A percentile compares a stretch with the other conserved stretches of the same genome.
Evolutionary conservation across 2,329 filamentous ascomycete species (phyloP).

Genomic region (Aschersonia sp.): DNA sequence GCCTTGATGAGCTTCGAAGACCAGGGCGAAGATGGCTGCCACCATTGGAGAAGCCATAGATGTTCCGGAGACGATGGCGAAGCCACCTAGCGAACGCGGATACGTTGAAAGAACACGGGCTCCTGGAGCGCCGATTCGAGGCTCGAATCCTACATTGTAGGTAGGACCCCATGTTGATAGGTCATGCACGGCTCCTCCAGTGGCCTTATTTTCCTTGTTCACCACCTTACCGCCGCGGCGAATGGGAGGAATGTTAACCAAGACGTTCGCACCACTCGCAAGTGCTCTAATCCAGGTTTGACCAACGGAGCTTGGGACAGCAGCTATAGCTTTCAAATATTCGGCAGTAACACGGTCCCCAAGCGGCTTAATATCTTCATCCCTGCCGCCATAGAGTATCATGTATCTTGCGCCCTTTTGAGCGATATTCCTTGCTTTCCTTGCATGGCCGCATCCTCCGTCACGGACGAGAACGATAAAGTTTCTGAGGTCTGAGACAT

Average conservation of each 20-base stretch:
- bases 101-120: slow-evolving; percentile 34
- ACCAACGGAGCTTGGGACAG: slow-evolving; percentile 6
- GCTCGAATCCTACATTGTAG: slow-evolving; percentile 24
- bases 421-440: slow-evolving; percentile 1
- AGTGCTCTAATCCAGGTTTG: slow-evolving; percentile 18
- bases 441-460: neutral
- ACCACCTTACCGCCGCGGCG: neutral
- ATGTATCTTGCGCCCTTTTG: slow-evolving; percentile 42
- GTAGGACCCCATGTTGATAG: slow-evolving; percentile 25
- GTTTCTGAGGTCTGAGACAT: neutral
- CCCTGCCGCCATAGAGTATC: slow-evolving; percentile 21
- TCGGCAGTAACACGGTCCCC: neutral
- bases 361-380: neutral
- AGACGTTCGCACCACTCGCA: neutral
- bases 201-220: neutral
- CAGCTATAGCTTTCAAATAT: neutral
- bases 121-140: slow-evolving; percentile 23
- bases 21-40: slow-evolving; percentile 37
- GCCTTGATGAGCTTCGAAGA: slow-evolving; percentile 30
- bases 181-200: slow-evolving; percentile 1
- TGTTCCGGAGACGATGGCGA: slow-evolving; percentile 38
- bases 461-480: slow-evolving; percentile 4
- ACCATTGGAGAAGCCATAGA: slow-evolving; percentile 44
- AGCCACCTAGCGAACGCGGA: slow-evolving; percentile 27
- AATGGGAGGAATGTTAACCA: neutral